phyloP scores from a whole-genome alignment of 116 monocot species.

The Zostera marina region DNA sequence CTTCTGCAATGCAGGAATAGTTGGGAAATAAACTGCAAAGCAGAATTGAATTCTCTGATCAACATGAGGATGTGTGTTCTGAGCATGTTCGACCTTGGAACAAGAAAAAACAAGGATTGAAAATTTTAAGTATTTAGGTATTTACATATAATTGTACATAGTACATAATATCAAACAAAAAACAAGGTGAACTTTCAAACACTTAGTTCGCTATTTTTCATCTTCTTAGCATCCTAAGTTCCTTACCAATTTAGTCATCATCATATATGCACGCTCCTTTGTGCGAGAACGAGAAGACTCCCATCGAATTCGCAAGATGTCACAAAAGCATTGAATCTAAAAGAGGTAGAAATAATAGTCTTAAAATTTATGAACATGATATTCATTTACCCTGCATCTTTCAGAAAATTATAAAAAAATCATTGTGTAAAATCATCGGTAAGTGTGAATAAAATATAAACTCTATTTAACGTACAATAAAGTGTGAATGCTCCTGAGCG shows the following conservation, averaged over 20 bases:
- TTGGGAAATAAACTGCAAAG: slow-evolving; percentile 61
- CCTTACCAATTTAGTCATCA: slow-evolving; percentile 94
- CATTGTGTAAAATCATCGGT: background rate
- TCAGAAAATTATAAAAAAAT: no score
- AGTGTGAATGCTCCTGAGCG: slow-evolving; percentile 46
- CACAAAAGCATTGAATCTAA: slow-evolving; percentile 66
- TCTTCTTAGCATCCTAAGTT: background rate
- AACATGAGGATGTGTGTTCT: slow-evolving; percentile 27
- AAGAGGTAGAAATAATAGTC: slow-evolving; percentile 4
- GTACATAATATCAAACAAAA: no score
- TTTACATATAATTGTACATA: background rate
- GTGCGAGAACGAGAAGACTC: slow-evolving; percentile 85
- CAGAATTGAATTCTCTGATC: slow-evolving; percentile 39
- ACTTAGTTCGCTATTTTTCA: no score
- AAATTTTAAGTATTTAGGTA: background rate
- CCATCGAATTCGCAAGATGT: slow-evolving; percentile 79
- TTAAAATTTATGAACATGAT: background rate
- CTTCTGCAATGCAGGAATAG: slow-evolving; percentile 77
- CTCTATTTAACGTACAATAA: slow-evolving; percentile 30
- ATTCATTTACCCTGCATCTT: no score
- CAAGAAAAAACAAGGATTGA: no score
- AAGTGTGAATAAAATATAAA: background rate
- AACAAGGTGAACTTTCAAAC: no score
- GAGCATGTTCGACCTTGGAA: slow-evolving; percentile 45
- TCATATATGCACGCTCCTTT: slow-evolving; percentile 77